Base-by-base conservation (phyloP, 2,329 filamentous ascomycete species). In the Waltergamsia citrina region DNA sequence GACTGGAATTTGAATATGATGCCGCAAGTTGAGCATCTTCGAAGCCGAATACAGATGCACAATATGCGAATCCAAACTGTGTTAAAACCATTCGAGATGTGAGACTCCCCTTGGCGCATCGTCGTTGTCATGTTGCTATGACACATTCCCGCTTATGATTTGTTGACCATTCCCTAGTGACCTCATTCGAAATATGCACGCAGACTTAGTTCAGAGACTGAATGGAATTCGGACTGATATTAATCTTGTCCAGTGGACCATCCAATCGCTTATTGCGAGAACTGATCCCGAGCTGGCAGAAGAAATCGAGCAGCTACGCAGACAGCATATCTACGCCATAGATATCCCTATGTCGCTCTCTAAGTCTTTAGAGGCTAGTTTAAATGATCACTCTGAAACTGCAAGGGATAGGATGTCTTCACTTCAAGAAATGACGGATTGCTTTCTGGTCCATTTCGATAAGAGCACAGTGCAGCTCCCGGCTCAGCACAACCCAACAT, bases 71-170 rank as follows among this genome's bases (percentile, higher is more conserved):
- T 59, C 7, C 36, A 49, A 11, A 53, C 52, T 21, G 38, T 57
- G 1, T 30, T 59, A 23, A 53, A 54, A 32, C 56, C 56, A 1
- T 56, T 59, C 28, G 52, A 59, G 33, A 53, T 59, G 55, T 56
- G 38, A 42, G 53, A 12, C 6, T 10, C 10, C 15, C 11, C 15
- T 29, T 4, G 17, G 3, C 15, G 11, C n/a, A n/a, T n/a, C n/a
- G n/a, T n/a, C n/a, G n/a, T n/a, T n/a, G n/a, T n/a, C n/a, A n/a
- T n/a, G n/a, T n/a, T n/a, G n/a, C n/a, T n/a, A n/a, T n/a, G n/a
- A n/a, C n/a, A 16, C 4, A 29, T 16, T 10, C 3, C 4, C 24
- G 24, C 24, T 14, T 12, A 29, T 4, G 4, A 3, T 29, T 16
- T 10, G 27, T 16, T 29, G 27, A 29, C 17, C 17, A 10, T 11